These are phyloP conservation scores for Kazachstania sp. DNA, from an alignment of 1,139 yeast genomes.

Conservation along the genomic window DNA sequence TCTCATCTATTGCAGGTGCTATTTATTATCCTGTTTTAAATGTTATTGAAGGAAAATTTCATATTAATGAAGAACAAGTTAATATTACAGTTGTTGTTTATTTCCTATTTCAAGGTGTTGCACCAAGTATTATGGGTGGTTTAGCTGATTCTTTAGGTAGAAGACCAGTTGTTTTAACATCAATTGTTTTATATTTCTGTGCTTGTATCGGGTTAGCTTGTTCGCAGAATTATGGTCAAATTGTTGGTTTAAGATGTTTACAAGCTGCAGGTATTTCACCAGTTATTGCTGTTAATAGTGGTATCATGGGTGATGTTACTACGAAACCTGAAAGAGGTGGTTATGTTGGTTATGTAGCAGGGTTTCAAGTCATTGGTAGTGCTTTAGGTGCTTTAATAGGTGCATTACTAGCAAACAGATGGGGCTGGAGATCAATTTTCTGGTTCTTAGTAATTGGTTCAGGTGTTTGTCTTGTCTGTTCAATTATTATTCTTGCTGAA, in stretches of 20 bases:
- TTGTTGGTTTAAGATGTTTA: constrained; percentile 50
- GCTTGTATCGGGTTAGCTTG: constrained; percentile 56
- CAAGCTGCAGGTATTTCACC: constrained; percentile 70
- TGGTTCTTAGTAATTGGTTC: constrained; percentile 63
- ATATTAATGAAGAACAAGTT: constrained; percentile 45
- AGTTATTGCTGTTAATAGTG: constrained; percentile 55
- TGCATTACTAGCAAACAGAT: constrained; percentile 48
- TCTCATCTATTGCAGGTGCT: constrained; percentile 61
- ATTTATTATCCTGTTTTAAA: constrained; percentile 69
- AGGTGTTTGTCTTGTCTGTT: constrained; percentile 35
- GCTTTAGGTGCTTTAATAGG: constrained; percentile 74
- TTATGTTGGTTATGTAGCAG: constrained; percentile 51
- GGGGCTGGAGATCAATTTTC: constrained; percentile 71
- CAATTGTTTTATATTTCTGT: constrained; percentile 45
- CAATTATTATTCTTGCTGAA: constrained; percentile 51
- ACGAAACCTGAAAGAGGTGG: constrained; percentile 56
- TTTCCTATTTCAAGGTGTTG: constrained; percentile 58
- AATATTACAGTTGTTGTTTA: constrained; percentile 67
- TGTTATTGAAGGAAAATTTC: constrained; percentile 42
- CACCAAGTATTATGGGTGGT: constrained; percentile 57
- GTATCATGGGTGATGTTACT: constrained; percentile 62
- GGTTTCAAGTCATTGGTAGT: constrained; percentile 61
- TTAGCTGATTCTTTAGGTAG: constrained; percentile 66
- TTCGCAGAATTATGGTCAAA: constrained; percentile 37
- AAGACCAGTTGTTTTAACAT: constrained; percentile 50